Percentiles rank a stretch among this genome's conserved stretches.
Conservation (phyloP, 2,329 filamentous ascomycete genomes). For the Phialophora macrospora region DNA sequence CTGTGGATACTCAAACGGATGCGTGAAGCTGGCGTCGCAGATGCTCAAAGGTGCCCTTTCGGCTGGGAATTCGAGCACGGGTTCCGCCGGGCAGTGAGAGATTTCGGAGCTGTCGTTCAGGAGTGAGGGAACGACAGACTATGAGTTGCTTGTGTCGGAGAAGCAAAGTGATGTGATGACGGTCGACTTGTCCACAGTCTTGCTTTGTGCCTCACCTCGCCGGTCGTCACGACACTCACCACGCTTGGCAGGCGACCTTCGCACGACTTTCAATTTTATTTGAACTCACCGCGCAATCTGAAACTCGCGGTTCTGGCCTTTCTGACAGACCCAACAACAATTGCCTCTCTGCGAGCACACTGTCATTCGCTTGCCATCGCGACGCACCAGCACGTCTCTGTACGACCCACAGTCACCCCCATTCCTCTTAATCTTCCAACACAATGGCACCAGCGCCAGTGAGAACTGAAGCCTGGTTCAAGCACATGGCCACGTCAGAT, state of each 20-base stretch:
- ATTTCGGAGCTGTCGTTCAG: constrained; percentile 37
- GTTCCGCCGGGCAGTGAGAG: constrained; percentile 44
- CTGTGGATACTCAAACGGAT: constrained; percentile 64
- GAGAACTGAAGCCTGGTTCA: too few relatives aligned
- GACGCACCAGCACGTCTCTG: too few relatives aligned
- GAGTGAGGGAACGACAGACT: not conserved
- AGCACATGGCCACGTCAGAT: too few relatives aligned
- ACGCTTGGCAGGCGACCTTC: too few relatives aligned
- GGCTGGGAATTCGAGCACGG: constrained; percentile 52
- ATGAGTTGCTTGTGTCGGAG: not conserved
- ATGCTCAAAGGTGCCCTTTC: constrained; percentile 41
- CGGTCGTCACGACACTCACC: too few relatives aligned
- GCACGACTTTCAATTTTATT: too few relatives aligned
- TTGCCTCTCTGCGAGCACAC: not conserved
- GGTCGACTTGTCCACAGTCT: not conserved
- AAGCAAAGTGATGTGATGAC: not conserved
- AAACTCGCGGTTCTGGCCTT: not conserved
- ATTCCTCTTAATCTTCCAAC: too few relatives aligned
- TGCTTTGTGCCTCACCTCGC: too few relatives aligned
- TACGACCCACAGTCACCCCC: too few relatives aligned
- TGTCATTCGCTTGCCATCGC: too few relatives aligned
- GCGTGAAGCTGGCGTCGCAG: constrained; percentile 56
- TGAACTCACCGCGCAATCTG: not conserved
- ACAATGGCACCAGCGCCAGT: too few relatives aligned
- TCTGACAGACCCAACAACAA: not conserved